Base-by-base conservation (phyloP, 1,284 basidiomycete species). In the Moesziomyces aphidis region DNA sequence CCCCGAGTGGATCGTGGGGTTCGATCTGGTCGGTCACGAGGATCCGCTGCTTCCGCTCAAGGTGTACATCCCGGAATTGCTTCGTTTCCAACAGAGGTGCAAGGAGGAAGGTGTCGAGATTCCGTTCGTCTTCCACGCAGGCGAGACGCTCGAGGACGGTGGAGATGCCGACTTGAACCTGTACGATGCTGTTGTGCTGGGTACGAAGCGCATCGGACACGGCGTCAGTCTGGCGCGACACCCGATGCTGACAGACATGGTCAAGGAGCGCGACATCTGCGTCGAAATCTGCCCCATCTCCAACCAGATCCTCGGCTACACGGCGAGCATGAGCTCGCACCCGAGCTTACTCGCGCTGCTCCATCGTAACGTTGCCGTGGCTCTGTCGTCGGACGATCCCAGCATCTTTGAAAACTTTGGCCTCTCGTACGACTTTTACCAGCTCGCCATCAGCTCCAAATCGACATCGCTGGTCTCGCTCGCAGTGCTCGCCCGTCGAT, bases 21-120 rank as follows among this genome's bases (percentile, higher is more conserved):
- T 93, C 75, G 92, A 93, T 85, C 87, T 93, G 21, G 92, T 93
- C 13, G 92, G 92, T 7, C 88, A 91, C 67, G 92, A 93, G 77
- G 90, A 93, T 77, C 85, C 86, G 2, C 79, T 89, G 17, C 86
- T 86, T 23, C 90, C 92, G 19, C 87, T 93, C 31, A 88, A 87
- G 11, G 86, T 90, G 75, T 93, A 93, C 81, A 81, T 90, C 26
- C 88, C 89, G 36, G 87, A 88, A 17, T 86, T 93, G 19, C 85
- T 91, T 7, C 86, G 86, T 31, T 93, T 93, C 85, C 86, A 87
- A 45, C 85, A 88, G 55, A 87, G 88, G 39, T 88, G 89, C 68
- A 86, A 88, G 55, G 88, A 90, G 61, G 86, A 88, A 50, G 88
- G 88, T 0, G 72, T 93, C 2, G 88, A 90, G 28, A 89, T 93